Conservation (phyloP, 208 protist species). For the Leishmania aethiopica region DNA sequence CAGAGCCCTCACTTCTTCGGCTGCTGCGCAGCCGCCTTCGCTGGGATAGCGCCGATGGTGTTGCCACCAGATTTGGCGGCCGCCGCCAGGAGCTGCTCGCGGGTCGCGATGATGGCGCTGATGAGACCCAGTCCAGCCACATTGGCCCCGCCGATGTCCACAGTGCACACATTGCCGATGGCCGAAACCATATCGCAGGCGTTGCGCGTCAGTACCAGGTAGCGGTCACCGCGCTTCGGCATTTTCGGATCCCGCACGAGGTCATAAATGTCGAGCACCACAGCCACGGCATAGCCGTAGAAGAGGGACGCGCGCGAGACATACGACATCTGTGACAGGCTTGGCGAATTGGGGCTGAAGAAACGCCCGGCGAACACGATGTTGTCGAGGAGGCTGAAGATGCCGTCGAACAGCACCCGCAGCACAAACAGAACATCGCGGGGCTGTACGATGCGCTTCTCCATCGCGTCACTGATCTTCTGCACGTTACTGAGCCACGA, state of each 20-base stretch:
- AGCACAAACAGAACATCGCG: slow-evolving; percentile 68
- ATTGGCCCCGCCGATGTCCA: slow-evolving; percentile 49
- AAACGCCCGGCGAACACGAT: slow-evolving; percentile 68
- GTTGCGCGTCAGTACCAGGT: slow-evolving; percentile 62
- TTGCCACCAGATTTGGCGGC: slow-evolving; percentile 22
- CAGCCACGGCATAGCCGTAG: slow-evolving; percentile 63
- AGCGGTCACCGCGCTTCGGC: slow-evolving; percentile 37
- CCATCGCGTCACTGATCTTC: slow-evolving; percentile 56
- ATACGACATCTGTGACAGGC: slow-evolving; percentile 36
- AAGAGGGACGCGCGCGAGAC: slow-evolving; percentile 65
- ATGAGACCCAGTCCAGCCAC: slow-evolving; percentile 57
- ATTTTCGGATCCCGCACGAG: slow-evolving; percentile 40
- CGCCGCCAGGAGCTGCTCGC: slow-evolving; percentile 54
- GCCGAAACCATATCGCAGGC: slow-evolving; percentile 73
- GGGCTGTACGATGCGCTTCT: slow-evolving; percentile 41
- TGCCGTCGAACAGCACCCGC: slow-evolving; percentile 67
- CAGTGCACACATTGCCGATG: slow-evolving; percentile 48
- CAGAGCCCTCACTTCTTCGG: slow-evolving; percentile 14
- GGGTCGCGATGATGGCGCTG: slow-evolving; percentile 65
- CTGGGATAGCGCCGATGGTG: slow-evolving; percentile 6
- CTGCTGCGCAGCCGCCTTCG: slow-evolving; percentile 3
- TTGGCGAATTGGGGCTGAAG: slow-evolving; percentile 27
- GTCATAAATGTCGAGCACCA: slow-evolving; percentile 67
- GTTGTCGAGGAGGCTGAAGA: slow-evolving; percentile 86
- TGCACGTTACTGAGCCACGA: slow-evolving; percentile 74